These are phyloP conservation scores for Aspergillus sp. DNA, from an alignment of 2,329 filamentous ascomycete genomes.

Conservation along the genomic window DNA sequence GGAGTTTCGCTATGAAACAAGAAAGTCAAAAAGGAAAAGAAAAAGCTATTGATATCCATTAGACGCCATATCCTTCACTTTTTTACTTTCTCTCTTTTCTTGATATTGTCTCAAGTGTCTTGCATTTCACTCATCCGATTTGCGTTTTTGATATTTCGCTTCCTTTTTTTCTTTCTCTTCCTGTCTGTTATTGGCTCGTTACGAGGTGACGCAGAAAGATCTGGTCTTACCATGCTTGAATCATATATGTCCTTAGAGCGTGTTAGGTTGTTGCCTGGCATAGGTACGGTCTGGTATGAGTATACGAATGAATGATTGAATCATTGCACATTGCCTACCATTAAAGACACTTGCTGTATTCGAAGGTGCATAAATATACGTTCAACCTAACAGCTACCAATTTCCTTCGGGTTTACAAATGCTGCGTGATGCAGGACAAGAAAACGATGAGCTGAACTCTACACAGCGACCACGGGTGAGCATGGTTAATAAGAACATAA, in stretches of 20 bases:
- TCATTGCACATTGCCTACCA: background rate
- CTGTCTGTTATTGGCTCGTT: constrained; percentile 11
- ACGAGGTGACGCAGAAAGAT: constrained; percentile 9
- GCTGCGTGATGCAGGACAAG: background rate
- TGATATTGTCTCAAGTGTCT: background rate
- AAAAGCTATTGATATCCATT: constrained; percentile 15
- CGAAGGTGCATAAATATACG: background rate
- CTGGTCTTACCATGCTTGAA: constrained; percentile 5
- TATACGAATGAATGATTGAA: constrained; percentile 38
- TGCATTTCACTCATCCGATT: background rate
- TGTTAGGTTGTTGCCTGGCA: constrained; percentile 13
- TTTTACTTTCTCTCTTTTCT: background rate
- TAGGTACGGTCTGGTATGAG: constrained; percentile 28
- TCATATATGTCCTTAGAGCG: constrained; percentile 13
- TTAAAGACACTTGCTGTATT: background rate
- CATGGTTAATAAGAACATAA: background rate
- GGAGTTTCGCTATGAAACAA: constrained; percentile 39
- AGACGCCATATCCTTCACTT: constrained; percentile 2
- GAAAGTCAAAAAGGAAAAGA: constrained; percentile 4
- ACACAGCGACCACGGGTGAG: background rate
- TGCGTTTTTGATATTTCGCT: background rate
- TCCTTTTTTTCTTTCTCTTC: constrained; percentile 3
- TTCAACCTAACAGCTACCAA: background rate
- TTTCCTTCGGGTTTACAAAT: background rate
- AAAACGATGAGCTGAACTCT: background rate